phyloP scores from a whole-genome alignment of 495 filamentous ascomycete species.

The Glutinoglossum americanum region DNA sequence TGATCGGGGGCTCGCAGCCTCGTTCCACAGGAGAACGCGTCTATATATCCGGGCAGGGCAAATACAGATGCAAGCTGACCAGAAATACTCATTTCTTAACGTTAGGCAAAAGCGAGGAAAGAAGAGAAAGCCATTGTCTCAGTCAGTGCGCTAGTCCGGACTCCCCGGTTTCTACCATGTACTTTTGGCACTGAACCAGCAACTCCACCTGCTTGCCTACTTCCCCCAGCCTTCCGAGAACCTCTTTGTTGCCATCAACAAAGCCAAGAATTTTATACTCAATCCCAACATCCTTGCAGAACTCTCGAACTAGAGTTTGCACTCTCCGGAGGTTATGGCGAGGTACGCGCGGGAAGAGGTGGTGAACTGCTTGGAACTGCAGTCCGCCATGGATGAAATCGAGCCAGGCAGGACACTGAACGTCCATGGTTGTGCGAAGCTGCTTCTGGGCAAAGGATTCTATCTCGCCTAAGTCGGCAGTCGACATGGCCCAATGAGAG shows the following conservation, averaged over 20 bases:
- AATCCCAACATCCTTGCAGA: constrained; percentile 23
- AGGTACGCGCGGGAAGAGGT: constrained; percentile 25
- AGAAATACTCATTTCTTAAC: neutral
- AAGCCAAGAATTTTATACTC: constrained; percentile 23
- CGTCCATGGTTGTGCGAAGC: constrained; percentile 28
- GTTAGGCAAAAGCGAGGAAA: neutral
- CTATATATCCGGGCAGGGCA: neutral
- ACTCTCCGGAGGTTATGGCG: constrained; percentile 23
- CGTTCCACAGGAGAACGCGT: too few species aligned
- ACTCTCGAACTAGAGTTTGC: constrained; percentile 22
- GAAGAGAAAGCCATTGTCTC: neutral
- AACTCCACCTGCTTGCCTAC: constrained; percentile 21
- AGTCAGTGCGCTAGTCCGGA: constrained; percentile 5
- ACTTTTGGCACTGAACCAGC: constrained; percentile 21
- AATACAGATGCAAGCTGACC: neutral
- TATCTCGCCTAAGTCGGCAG: constrained; percentile 22
- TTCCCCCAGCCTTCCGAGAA: constrained; percentile 19
- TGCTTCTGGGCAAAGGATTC: constrained; percentile 28
- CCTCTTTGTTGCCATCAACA: constrained; percentile 21
- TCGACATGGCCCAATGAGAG: constrained; percentile 30
- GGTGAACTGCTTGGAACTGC: constrained; percentile 28
- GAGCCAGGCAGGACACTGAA: constrained; percentile 26
- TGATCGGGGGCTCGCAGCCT: too few species aligned
- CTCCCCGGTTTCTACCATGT: constrained; percentile 23
- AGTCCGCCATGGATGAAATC: constrained; percentile 27